Evolutionary conservation across 176 grass and related monocot genomes (phyloP), one percentile per base, ranked within the genome.

Genomic region (Oryza meyeriana): DNA sequence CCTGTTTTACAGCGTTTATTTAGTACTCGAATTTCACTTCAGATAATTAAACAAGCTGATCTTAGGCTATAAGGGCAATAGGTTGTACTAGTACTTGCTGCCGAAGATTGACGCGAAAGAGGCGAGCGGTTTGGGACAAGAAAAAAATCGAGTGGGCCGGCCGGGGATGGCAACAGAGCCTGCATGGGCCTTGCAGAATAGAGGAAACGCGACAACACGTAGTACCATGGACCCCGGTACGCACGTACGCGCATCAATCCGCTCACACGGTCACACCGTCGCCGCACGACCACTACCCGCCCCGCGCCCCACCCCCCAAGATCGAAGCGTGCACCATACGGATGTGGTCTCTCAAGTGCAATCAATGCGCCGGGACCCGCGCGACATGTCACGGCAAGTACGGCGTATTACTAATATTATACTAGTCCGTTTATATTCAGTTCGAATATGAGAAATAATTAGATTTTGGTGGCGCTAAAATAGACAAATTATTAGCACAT

Each of bases 241-340:
- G n/a, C n/a, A n/a, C n/a, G 52, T 25, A 59, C 72, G 61, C 35
- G 38, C 65, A 10, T 24, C 45, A 4, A 68, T 2, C 81, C 69
- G 40, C 26, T 22, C 11, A 8, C 64, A 65, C 48, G 29, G 8
- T n/a, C 11, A 11, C 18, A 0, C 28, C 20, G 7, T 2, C 32
- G 79, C 30, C 8, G 78, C 73, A 69, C 27, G 72, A 44, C 29
- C 44, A 52, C 13, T 45, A 4, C 42, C 42, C 42, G 3, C 42
- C 22, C 48, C 18, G 20, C 48, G 5, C 45, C 6, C 4, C 5
- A 17, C 4, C 9, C 16, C 22, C 42, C 42, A 52, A 20, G 34
- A 12, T 68, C 35, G 61, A 83, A 67, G 84, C 84, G 87, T 89
- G 84, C 81, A 71, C 69, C 31, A 69, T 26, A 89, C 75, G 89